phyloP scores from a whole-genome alignment of 2,329 filamentous ascomycete species.

The Cladobotryum mycophilum region DNA sequence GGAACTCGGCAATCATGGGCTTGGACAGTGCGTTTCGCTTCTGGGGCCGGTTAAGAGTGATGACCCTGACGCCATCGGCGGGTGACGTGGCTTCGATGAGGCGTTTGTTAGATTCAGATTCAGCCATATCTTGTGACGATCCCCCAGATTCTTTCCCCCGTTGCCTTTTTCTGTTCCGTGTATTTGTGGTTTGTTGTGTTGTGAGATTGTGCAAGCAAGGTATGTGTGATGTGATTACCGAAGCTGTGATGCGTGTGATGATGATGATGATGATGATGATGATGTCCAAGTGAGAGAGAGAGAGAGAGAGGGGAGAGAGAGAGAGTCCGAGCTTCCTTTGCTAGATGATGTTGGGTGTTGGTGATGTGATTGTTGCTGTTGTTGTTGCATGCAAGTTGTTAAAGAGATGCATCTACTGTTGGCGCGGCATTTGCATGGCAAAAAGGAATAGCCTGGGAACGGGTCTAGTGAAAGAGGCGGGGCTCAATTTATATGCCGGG shows the following conservation, averaged over 20 bases:
- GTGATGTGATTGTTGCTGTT: too few relatives aligned
- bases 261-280: too few relatives aligned
- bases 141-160: not conserved
- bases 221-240: not conserved
- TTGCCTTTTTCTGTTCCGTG: not conserved
- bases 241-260: not conserved
- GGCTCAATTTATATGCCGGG: conserved; percentile 8
- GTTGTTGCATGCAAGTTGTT: too few relatives aligned
- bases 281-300: too few relatives aligned
- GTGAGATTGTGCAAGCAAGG: too few relatives aligned
- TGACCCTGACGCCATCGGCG: conserved; percentile 34
- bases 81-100: conserved; percentile 17
- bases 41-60: conserved; percentile 47
- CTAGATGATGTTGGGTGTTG: too few relatives aligned
- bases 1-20: conserved; percentile 41
- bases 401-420: not conserved
- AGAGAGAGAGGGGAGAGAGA: too few relatives aligned
- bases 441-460: conserved; percentile 1
- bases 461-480: conserved; percentile 2
- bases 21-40: conserved; percentile 55
- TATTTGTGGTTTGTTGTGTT: not conserved
- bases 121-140: conserved; percentile 14
- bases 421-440: not conserved
- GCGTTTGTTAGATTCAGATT: conserved; percentile 8
- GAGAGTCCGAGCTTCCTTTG: too few relatives aligned